phyloP scores from a whole-genome alignment of 1,284 basidiomycete species.

The Tilletia horrida region DNA sequence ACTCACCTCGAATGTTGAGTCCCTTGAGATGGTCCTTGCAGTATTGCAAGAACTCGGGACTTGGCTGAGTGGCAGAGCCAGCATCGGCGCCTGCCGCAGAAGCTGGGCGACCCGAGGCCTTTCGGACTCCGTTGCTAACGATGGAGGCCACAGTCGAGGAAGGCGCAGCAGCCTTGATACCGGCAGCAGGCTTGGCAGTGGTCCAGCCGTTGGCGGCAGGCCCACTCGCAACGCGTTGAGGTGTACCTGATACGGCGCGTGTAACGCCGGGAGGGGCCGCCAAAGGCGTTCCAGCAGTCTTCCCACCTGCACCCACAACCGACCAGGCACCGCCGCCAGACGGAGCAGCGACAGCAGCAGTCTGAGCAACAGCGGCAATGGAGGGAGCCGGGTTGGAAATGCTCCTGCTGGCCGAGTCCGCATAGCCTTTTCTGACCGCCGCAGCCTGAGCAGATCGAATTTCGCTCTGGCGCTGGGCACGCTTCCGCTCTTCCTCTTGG shows the following conservation, averaged over 20 bases:
- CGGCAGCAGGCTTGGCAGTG: not conserved
- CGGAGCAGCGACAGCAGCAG: constrained; percentile 30
- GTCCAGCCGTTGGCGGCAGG: not conserved
- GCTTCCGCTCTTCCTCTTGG: constrained; percentile 83
- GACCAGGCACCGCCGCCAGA: constrained; percentile 67
- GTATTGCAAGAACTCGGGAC: constrained; percentile 87
- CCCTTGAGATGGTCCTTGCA: constrained; percentile 82
- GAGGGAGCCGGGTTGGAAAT: constrained; percentile 13
- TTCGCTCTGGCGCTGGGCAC: constrained; percentile 63
- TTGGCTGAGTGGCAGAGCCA: constrained; percentile 62
- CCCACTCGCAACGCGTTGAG: not conserved
- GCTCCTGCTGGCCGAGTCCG: constrained; percentile 64
- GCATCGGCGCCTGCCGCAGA: constrained; percentile 23
- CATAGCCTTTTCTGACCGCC: constrained; percentile 63
- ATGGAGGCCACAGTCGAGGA: constrained; percentile 34
- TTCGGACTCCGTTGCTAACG: constrained; percentile 24
- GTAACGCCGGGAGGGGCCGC: not conserved
- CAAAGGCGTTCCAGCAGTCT: constrained; percentile 57
- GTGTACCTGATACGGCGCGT: not conserved
- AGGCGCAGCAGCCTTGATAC: not conserved
- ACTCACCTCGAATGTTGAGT: constrained; percentile 70
- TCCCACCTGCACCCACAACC: constrained; percentile 76
- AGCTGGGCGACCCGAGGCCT: constrained; percentile 31
- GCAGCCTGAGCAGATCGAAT: constrained; percentile 57
- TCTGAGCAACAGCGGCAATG: constrained; percentile 26